Conservation (phyloP, 202 grass and related monocot genomes). For the Schoenoplectus triqueter region DNA sequence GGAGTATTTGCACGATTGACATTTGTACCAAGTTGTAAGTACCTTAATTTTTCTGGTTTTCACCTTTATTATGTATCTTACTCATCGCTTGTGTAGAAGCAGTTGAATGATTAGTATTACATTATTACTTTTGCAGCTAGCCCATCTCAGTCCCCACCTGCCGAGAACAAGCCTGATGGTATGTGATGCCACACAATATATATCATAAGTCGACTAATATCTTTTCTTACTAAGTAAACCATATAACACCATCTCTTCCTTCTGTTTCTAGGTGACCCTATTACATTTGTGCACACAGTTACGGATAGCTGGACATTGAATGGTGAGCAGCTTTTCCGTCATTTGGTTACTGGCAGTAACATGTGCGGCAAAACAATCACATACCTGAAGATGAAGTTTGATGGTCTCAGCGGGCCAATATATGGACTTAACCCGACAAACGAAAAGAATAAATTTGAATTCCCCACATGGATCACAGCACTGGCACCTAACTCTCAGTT, state of each 20-base stretch:
- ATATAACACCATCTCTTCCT: neutral
- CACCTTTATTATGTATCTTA: neutral
- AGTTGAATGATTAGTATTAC: neutral
- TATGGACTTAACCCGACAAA: constrained; percentile 55
- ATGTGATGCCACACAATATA: constrained; percentile 9
- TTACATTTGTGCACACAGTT: constrained; percentile 78
- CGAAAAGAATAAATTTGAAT: constrained; percentile 53
- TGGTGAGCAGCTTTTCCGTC: constrained; percentile 63
- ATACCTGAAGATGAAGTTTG: constrained; percentile 60
- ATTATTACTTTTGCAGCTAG: constrained; percentile 29
- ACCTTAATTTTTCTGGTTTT: neutral
- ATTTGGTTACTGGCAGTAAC: constrained; percentile 64
- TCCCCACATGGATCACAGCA: constrained; percentile 54
- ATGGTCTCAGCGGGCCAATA: constrained; percentile 50
- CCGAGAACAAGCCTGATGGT: constrained; percentile 27
- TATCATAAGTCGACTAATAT: neutral
- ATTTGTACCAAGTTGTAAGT: constrained; percentile 24
- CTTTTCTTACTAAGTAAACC: neutral
- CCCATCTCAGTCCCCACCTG: constrained; percentile 18
- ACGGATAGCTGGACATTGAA: constrained; percentile 56
- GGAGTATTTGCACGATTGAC: constrained; percentile 71
- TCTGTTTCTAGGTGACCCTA: constrained; percentile 34
- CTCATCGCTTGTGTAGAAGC: neutral
- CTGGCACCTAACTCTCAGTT: constrained; percentile 48
- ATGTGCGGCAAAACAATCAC: constrained; percentile 59